Evolutionary conservation across 257 asterid species (phyloP), one percentile per base, ranked within the genome.

Genomic region (Solanum neorickii): DNA sequence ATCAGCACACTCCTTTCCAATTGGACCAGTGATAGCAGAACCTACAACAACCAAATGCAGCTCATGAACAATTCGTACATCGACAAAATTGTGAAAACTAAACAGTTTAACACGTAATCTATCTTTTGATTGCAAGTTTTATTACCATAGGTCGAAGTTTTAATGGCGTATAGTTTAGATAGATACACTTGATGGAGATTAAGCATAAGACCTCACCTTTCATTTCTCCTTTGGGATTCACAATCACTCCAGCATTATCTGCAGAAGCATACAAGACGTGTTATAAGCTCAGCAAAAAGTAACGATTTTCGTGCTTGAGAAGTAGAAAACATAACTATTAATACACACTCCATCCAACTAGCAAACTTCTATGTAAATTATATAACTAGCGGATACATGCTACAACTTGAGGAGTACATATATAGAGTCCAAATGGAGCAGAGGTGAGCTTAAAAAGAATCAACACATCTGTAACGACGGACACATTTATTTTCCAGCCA

Each of bases 371-470:
- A 35, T 1, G 46, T 5, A 20, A 70, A 37, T 9, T 82, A 70
- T 18, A 20, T 23, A 29, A 39, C 20, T 75, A 15, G n/a, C 9
- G 0, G 25, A 31, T 52, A 7, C 5, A 78, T 44, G 39, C 62
- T 77, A 11, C 42, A 47, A 33, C n/a, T 44, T 9, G 13, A 47
- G 23, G 33, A 83, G 52, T 25, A 52, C 21, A 47, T 5, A 87
- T 94, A 83, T 94, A 42, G 91, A 31, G 82, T 93, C 94, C 97
- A 90, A 87, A 93, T 93, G 97, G 98, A 94, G 94, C 94, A 92
- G 93, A 92, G 86, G 90, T 87, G 90, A 90, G 91, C 96, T 23
- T 44, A 11, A 56, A 86, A 47, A 82, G 84, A 86, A 72, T 82
- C 39, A 89, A 41, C 89, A 83, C 93, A 90, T 90, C 95, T 89